Evolutionary conservation across 768 basidiomycete species (phyloP), one percentile per base, ranked within the genome.

Genomic region (Epithele typhae): DNA sequence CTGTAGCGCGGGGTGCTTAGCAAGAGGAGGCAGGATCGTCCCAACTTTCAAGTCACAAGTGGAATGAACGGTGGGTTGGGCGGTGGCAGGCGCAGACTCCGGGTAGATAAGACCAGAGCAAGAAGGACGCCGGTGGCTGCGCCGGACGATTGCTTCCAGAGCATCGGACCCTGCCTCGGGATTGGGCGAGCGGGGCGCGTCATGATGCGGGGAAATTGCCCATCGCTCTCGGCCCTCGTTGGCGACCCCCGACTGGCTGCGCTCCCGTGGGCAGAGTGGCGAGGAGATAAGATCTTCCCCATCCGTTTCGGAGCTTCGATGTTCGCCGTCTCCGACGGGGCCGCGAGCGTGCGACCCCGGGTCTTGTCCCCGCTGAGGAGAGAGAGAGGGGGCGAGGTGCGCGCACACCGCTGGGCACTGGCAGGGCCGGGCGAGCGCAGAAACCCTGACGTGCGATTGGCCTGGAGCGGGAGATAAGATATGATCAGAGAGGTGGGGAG

Each of bases 191-290:
- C 45, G 36, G 35, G 40, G 14, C 43, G 46, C 50, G 50, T 51
- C 50, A 51, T 51, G 50, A 51, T 51, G 50, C 45, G 50, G 50
- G 45, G 50, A 51, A 51, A 46, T 51, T 46, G 41, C 18, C 7
- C 27, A 46, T 38, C 35, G 35, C 45, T 19, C 27, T 41, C 40
- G 21, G 22, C 38, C 22, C 3, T 6, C 23, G 27, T 14, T 30
- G 27, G 27, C 27, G 27, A 30, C 27, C 27, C 8, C 27, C 14
- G 27, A 30, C 7, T 14, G 27, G 7, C 8, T 14, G 27, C 15
- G 40, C 25, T 2, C 5, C 1, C 18, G 37, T 19, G 37, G 11
- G 17, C 19, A 37, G 43, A 45, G 36, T 33, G 11, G 43, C 38
- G 42, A 35, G 35, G 30, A 45, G 48, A 50, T 50, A 45, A 50